Evolutionary conservation across 139 green algal genomes (phyloP).

Genomic region (Tetradesmus obliquus): DNA sequence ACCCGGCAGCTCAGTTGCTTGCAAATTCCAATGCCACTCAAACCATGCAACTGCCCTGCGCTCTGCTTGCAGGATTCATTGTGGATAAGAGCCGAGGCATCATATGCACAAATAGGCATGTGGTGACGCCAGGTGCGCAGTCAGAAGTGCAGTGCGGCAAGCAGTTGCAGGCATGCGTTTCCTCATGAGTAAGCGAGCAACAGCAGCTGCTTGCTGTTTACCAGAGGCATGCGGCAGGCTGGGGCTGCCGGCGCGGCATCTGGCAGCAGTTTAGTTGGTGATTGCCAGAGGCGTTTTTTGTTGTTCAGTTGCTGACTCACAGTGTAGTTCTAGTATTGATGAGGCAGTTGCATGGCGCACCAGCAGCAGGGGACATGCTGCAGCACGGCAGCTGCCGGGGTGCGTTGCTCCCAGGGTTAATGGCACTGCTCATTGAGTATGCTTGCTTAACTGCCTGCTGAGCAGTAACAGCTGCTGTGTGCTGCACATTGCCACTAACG

Average conservation of each 20-base stretch:
- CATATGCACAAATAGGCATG: conserved; percentile 94
- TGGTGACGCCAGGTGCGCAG: conserved; percentile 82
- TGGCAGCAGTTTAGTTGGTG: neutral
- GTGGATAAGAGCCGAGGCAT: conserved; percentile 87
- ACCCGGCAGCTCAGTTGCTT: neutral
- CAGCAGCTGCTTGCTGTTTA: too few species aligned
- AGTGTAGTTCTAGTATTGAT: neutral
- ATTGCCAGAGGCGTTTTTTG: too few species aligned
- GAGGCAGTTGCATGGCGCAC: neutral
- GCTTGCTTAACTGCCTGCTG: neutral
- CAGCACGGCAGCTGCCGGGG: too few species aligned
- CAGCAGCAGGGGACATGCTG: neutral
- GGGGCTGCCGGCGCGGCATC: too few species aligned
- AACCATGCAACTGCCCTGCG: neutral
- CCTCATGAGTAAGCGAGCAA: too few species aligned
- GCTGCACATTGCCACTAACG: neutral
- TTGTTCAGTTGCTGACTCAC: too few species aligned
- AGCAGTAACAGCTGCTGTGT: neutral
- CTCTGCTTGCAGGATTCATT: conserved; percentile 76
- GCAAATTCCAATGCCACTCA: neutral
- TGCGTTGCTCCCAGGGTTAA: too few species aligned
- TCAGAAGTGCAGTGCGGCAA: neutral
- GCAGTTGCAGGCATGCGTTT: neutral
- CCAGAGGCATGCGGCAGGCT: too few species aligned
- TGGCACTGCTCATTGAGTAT: too few species aligned